Conservation (phyloP, 1,284 basidiomycete genomes). For the Peniophora sp. region DNA sequence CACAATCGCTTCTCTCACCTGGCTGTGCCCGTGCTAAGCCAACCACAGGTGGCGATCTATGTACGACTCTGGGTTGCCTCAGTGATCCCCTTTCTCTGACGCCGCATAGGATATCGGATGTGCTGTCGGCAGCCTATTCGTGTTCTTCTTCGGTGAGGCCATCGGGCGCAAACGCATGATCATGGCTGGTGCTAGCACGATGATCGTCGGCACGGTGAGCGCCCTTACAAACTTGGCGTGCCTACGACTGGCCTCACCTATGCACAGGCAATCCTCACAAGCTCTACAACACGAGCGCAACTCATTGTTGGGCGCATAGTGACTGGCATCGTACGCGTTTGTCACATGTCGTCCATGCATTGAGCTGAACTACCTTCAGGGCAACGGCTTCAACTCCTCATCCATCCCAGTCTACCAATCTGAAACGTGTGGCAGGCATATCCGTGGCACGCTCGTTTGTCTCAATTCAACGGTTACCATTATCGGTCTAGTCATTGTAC, state of each 20-base stretch:
- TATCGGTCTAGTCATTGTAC: slow-evolving; percentile 36
- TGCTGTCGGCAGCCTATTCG: slow-evolving; percentile 28
- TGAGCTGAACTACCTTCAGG: slow-evolving; percentile 13
- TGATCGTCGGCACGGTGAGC: slow-evolving; percentile 36
- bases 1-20: slow-evolving; percentile 1
- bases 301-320: slow-evolving; percentile 46
- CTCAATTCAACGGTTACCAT: slow-evolving; percentile 40
- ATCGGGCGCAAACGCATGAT: slow-evolving; percentile 36
- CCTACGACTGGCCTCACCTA: neutral
- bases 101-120: slow-evolving; percentile 31
- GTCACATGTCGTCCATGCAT: neutral
- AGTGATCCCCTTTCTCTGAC: neutral
- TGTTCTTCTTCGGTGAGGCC: slow-evolving; percentile 31
- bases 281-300: slow-evolving; percentile 32
- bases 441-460: slow-evolving; percentile 38
- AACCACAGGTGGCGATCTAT: slow-evolving; percentile 18
- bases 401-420: slow-evolving; percentile 37
- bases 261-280: slow-evolving; percentile 23
- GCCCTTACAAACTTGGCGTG: neutral
- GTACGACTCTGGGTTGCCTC: slow-evolving; percentile 2
- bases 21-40: neutral
- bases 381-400: slow-evolving; percentile 41
- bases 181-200: slow-evolving; percentile 32
- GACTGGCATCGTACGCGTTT: slow-evolving; percentile 34
- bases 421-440: slow-evolving; percentile 35